Evolutionary conservation across 1,284 basidiomycete species (phyloP).

Genomic region (Puccinia brachypodii): DNA sequence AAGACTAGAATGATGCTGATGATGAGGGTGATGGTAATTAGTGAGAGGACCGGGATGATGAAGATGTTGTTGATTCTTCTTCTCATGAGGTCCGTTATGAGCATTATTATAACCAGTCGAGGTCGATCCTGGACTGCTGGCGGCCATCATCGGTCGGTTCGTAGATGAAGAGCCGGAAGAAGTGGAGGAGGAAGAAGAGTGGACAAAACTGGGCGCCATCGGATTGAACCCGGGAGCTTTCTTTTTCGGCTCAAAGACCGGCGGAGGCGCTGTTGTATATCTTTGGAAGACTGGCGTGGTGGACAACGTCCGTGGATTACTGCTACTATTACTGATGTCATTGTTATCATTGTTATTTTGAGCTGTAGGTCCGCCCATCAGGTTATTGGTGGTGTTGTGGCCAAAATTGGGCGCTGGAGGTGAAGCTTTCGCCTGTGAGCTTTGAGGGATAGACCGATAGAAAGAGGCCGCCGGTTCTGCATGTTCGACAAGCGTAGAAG

Average conservation of each 20-base stretch:
- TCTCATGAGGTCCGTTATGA: not conserved
- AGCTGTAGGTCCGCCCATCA: not conserved
- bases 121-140: not conserved
- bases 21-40: not conserved
- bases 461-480: not conserved
- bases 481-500: not conserved
- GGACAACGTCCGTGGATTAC: not conserved
- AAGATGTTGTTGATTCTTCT: not conserved
- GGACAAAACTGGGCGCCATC: constrained; percentile 39
- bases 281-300: constrained; percentile 22
- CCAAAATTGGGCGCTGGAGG: constrained; percentile 4
- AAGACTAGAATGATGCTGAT: constrained; percentile 8
- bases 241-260: constrained; percentile 41
- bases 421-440: not conserved
- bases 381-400: not conserved
- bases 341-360: not conserved
- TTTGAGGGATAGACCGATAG: constrained; percentile 1
- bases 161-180: not conserved
- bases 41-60: not conserved
- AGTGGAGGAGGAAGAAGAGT: constrained; percentile 2
- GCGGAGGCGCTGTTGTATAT: constrained; percentile 17
- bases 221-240: constrained; percentile 30
- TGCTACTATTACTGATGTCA: not conserved
- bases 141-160: not conserved
- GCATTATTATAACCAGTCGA: not conserved